Percentiles rank a stretch among this genome's conserved stretches.
phyloP scores from a whole-genome alignment of 345 rosid genomes.

The Heritiera littoralis region DNA sequence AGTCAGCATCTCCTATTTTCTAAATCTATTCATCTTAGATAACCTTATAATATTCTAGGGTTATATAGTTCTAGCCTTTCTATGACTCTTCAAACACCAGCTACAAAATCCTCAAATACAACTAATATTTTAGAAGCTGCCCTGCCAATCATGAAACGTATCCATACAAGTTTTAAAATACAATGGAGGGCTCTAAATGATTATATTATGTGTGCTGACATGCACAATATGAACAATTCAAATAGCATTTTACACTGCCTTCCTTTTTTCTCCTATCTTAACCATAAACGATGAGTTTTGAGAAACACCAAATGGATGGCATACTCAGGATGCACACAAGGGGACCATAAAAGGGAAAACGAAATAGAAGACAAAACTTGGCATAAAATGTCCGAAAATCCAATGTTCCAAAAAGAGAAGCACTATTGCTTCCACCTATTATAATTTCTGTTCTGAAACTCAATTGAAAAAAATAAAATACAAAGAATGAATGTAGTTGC shows the following conservation, averaged over 20 bases:
- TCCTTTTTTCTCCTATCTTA: neutral
- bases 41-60: neutral
- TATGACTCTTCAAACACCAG: conserved; percentile 1
- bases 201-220: neutral
- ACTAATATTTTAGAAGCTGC: neutral
- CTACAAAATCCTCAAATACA: neutral
- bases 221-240: conserved; percentile 4
- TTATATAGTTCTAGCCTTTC: neutral
- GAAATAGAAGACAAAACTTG: neutral
- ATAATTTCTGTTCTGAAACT: neutral
- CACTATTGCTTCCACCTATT: neutral
- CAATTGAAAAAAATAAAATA: neutral
- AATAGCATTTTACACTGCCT: neutral
- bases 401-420: neutral
- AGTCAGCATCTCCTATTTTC: neutral
- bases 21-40: neutral
- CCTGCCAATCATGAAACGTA: neutral
- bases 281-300: neutral
- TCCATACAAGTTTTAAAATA: neutral
- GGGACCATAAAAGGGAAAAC: neutral
- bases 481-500: neutral
- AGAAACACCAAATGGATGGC: neutral
- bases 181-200: neutral
- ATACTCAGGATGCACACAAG: neutral
- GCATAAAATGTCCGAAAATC: neutral